Percentiles rank a stretch among this genome's conserved stretches.
phyloP scores from a whole-genome alignment of 306 rosid genomes.

The Vigna trinervia region DNA sequence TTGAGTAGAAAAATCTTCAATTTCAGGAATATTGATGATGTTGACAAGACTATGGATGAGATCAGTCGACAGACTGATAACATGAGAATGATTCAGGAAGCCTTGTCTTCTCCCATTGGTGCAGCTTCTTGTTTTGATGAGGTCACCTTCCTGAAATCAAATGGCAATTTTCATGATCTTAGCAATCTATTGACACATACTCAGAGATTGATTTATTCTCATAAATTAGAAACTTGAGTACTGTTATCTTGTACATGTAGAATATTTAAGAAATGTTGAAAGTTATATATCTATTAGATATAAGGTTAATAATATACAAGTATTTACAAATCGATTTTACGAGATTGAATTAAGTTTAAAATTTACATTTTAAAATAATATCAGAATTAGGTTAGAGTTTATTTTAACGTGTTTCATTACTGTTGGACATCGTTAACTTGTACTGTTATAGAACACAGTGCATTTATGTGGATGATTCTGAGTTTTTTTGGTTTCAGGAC shows the following conservation, averaged over 20 bases:
- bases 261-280: no score
- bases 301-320: no score
- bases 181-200: no score
- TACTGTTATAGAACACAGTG: background rate
- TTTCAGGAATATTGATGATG: constrained; percentile 86
- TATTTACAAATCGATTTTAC: no score
- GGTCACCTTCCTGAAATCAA: constrained; percentile 54
- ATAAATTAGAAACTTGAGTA: no score
- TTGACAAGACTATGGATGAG: constrained; percentile 96
- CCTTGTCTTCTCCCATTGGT: constrained; percentile 84
- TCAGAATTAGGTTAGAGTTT: no score
- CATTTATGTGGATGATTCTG: constrained; percentile 34
- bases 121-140: constrained; percentile 88
- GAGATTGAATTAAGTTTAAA: rapidly evolving
- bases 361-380: rapidly evolving
- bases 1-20: background rate
- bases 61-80: constrained; percentile 94
- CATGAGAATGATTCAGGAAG: constrained; percentile 96
- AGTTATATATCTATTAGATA: rapidly evolving
- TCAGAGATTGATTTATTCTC: no score
- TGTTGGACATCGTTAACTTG: no score
- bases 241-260: no score
- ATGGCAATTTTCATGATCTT: background rate
- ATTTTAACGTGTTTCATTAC: no score
- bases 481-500: constrained; percentile 60